A percentile compares a stretch with the other conserved stretches of the same genome.
These are phyloP conservation scores for Scenedesmus sp. DNA, from an alignment of 163 green algal species.

Conservation along the genomic window DNA sequence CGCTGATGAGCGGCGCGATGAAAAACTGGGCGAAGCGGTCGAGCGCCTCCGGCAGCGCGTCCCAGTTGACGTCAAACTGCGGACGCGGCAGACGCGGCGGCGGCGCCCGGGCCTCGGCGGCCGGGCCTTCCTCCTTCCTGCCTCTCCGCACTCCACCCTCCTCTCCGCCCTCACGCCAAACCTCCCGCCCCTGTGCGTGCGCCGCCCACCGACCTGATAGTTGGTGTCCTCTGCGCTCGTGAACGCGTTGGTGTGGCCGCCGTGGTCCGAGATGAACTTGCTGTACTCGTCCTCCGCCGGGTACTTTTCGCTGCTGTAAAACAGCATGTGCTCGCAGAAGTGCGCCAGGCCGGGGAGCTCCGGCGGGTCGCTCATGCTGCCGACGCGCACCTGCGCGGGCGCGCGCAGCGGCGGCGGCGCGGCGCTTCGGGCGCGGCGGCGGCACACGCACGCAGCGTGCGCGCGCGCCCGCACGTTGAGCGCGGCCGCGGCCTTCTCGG, in stretches of 20 bases:
- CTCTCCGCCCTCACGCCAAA: too few relatives aligned
- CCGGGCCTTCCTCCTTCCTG: too few relatives aligned
- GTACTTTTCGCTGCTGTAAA: constrained; percentile 79
- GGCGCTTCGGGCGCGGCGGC: background rate
- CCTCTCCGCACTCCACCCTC: too few relatives aligned
- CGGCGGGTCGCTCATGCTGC: constrained; percentile 76
- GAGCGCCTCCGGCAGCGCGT: constrained; percentile 53
- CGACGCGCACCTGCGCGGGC: constrained; percentile 75
- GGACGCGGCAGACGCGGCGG: background rate
- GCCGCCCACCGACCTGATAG: too few relatives aligned
- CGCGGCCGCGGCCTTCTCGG: constrained; percentile 83
- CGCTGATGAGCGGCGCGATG: constrained; percentile 77
- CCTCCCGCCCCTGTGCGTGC: too few relatives aligned
- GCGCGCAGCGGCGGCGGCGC: background rate
- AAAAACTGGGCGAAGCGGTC: constrained; percentile 88
- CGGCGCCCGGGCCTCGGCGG: background rate
- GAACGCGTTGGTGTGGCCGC: constrained; percentile 78
- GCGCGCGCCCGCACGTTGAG: constrained; percentile 69
- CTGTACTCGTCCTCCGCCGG: constrained; percentile 63
- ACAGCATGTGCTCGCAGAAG: constrained; percentile 91
- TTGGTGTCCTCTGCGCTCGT: constrained; percentile 80
- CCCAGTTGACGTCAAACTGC: constrained; percentile 73
- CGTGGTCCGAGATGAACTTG: constrained; percentile 73
- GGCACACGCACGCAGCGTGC: background rate
- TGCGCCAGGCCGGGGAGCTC: constrained; percentile 82